phyloP scores from a whole-genome alignment of 306 rosid genomes.

The Abrus pulchellus region DNA sequence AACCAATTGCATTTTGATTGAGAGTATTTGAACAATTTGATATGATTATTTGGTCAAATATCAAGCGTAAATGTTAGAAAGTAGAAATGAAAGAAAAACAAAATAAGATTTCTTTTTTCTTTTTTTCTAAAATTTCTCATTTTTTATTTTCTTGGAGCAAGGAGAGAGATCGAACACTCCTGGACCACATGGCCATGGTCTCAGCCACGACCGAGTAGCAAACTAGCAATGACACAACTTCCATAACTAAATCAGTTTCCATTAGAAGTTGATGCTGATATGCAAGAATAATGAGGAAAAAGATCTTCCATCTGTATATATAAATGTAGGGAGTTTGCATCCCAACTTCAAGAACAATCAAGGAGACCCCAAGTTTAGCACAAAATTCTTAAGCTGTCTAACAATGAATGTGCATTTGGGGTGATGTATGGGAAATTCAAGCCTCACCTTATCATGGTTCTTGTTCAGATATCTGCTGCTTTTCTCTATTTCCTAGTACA shows the following conservation, averaged over 20 bases:
- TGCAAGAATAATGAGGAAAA: slow-evolving; percentile 15
- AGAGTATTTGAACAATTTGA: no score
- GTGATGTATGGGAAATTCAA: slow-evolving; percentile 48
- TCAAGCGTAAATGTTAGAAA: no score
- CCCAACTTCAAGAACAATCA: slow-evolving; percentile 34
- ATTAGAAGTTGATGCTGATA: not conserved
- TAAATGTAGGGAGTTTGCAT: slow-evolving; percentile 5
- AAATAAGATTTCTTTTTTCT: no score
- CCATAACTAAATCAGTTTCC: not conserved
- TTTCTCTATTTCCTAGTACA: slow-evolving; percentile 55
- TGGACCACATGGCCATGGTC: no score
- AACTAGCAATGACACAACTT: no score
- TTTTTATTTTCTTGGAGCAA: no score
- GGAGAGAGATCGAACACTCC: no score
- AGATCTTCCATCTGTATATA: slow-evolving; percentile 8
- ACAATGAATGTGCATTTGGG: slow-evolving; percentile 24
- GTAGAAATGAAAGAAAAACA: no score
- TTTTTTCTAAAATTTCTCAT: no score
- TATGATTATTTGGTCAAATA: no score
- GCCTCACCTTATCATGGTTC: slow-evolving; percentile 55
- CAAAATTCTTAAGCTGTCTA: slow-evolving; percentile 44
- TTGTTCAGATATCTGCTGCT: slow-evolving; percentile 41
- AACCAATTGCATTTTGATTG: no score
- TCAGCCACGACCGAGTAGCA: no score
- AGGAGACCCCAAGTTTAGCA: not conserved